These are phyloP conservation scores for Beauveria australis DNA, from an alignment of 2,329 filamentous ascomycete species.

Conservation along the genomic window DNA sequence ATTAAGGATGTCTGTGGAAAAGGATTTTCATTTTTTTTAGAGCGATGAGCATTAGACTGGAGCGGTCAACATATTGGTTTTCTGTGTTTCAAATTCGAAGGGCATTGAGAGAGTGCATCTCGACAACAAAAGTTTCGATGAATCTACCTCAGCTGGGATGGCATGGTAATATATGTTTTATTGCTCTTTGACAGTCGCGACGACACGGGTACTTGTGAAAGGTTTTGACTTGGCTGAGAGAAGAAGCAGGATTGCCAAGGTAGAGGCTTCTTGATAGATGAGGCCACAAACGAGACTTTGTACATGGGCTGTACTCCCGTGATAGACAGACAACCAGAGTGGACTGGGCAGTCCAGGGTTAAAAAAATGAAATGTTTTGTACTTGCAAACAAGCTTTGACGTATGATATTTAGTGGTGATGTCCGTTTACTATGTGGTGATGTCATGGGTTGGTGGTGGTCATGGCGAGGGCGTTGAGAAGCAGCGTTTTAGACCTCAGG, in stretches of 20 bases:
- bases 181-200: slow-evolving; percentile 20
- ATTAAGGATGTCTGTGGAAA: slow-evolving; percentile 16
- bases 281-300: slow-evolving; percentile 18
- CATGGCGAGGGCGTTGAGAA: too few species aligned
- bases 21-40: slow-evolving; percentile 15
- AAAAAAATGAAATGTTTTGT: slow-evolving; percentile 22
- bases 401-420: background rate
- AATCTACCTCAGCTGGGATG: slow-evolving; percentile 25
- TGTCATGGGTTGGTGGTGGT: background rate
- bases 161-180: slow-evolving; percentile 20
- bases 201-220: slow-evolving; percentile 16
- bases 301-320: slow-evolving; percentile 21
- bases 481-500: too few species aligned
- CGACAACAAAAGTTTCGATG: slow-evolving; percentile 29
- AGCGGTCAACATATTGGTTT: slow-evolving; percentile 25
- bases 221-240: slow-evolving; percentile 26
- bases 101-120: slow-evolving; percentile 29
- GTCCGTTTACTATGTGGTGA: background rate
- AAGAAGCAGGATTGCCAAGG: slow-evolving; percentile 15
- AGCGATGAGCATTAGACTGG: slow-evolving; percentile 25
- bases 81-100: slow-evolving; percentile 26
- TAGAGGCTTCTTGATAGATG: slow-evolving; percentile 19
- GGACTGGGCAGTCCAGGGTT: slow-evolving; percentile 24
- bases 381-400: background rate
- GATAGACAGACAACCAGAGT: slow-evolving; percentile 24